These are phyloP conservation scores for Alloteropsis angusta DNA, from an alignment of 202 grass and related monocot species.

Conservation along the genomic window DNA sequence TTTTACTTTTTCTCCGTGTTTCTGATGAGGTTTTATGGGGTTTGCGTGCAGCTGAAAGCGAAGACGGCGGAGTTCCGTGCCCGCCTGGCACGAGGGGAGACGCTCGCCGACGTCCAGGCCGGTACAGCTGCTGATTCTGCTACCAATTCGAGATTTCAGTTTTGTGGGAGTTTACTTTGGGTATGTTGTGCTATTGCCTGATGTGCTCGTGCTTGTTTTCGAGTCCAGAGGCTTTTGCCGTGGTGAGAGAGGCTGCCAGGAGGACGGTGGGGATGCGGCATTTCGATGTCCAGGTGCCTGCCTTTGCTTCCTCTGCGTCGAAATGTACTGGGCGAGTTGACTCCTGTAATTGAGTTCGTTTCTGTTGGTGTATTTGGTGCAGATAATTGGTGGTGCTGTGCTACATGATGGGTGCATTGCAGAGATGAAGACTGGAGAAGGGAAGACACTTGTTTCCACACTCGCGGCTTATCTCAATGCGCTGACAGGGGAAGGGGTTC, in stretches of 20 bases:
- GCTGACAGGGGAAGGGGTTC: slow-evolving; percentile 78
- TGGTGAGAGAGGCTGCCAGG: slow-evolving; percentile 82
- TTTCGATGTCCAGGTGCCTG: slow-evolving; percentile 80
- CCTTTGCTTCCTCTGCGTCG: not conserved
- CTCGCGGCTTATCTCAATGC: slow-evolving; percentile 84
- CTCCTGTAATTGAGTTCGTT: not conserved
- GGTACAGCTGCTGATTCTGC: slow-evolving; percentile 11
- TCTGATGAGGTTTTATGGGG: not conserved
- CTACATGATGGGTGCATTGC: slow-evolving; percentile 95
- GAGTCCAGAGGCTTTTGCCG: slow-evolving; percentile 69
- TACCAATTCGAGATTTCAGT: not conserved
- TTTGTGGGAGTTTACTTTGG: not conserved
- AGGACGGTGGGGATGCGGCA: slow-evolving; percentile 80
- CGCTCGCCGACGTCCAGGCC: slow-evolving; percentile 67
- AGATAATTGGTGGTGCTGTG: slow-evolving; percentile 96
- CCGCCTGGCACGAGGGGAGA: slow-evolving; percentile 61
- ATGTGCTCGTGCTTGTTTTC: slow-evolving; percentile 1
- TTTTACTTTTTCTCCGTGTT: not conserved
- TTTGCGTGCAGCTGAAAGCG: slow-evolving; percentile 49
- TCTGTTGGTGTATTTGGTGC: not conserved
- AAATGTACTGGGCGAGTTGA: not conserved
- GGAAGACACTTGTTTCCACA: slow-evolving; percentile 89
- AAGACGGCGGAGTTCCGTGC: slow-evolving; percentile 66
- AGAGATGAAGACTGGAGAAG: slow-evolving; percentile 96
- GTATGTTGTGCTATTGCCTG: not conserved